Evolutionary conservation across 2,329 filamentous ascomycete genomes (phyloP), one percentile per base, ranked within the genome.

Genomic region (Myriosclerotinia scirpicola): DNA sequence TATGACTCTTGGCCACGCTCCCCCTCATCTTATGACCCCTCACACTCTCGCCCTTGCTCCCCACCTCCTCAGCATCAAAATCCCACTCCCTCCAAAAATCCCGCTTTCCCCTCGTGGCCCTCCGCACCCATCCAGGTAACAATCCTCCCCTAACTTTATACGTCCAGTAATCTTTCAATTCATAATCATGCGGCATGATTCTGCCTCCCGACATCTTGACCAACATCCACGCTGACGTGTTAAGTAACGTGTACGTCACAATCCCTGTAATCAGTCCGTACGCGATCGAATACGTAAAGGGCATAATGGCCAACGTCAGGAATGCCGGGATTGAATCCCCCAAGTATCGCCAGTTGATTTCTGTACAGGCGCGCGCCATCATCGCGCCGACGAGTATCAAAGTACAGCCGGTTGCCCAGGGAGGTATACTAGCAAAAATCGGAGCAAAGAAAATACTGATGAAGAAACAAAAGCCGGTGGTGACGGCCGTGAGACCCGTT

Each of bases 331-430:
- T 83, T 0, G 91, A 89, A 76, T 96, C 92, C 63, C 92, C 92
- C 68, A 92, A 82, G 78, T 96, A 96, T 56, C 82, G 82, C 92
- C 92, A 96, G 82, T 96, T 96, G 81, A 96, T 93, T 70, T 95
- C 90, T 20, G 85, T 86, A 15, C 90, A 90, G 1, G 90, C 84
- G 69, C 87, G 85, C 66, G 89, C 87, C 92, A 96, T 96, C 84
- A 96, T 89, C 26, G 88, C 88, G n/a, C 92, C 92, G 65, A 96
- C 91, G 50, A 96, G 87, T 72, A 96, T 84, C 36, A 96, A 84
- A n/a, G 93, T 93, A 76, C 90, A 93, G 58, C 92, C 92, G 0
- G 92, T 96, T 3, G 92, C 92, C 91, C 91, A 96, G 0, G 92
- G 89, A 5, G 92, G 92, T 67, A 96, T 95, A 0, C 90, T 93